These are phyloP conservation scores for Penicillium sclerotigenum DNA, from an alignment of 2,329 filamentous ascomycete genomes.

Conservation along the genomic window DNA sequence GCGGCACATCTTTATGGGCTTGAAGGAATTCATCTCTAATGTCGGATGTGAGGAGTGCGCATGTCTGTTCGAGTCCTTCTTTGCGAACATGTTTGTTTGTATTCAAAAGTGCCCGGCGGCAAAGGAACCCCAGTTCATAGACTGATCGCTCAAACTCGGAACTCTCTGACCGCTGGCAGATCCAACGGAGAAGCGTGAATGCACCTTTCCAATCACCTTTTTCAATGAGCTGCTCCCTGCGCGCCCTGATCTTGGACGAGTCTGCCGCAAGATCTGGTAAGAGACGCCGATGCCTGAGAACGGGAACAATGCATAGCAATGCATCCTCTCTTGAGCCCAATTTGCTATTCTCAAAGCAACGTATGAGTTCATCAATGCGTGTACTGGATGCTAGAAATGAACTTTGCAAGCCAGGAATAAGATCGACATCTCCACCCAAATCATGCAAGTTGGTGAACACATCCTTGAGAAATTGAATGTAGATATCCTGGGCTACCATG, in stretches of 20 bases:
- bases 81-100: conserved; percentile 3
- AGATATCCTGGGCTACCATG: conserved; percentile 37
- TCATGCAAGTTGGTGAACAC: conserved; percentile 11
- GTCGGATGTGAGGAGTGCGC: conserved; percentile 12
- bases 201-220: conserved; percentile 21
- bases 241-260: conserved; percentile 7
- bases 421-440: conserved; percentile 16
- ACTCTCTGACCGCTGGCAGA: conserved; percentile 25
- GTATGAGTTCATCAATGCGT: conserved; percentile 24
- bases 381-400: conserved; percentile 17
- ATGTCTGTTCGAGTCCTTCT: conserved; percentile 7
- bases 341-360: conserved; percentile 21
- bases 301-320: conserved; percentile 32
- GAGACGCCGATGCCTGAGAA: conserved; percentile 13
- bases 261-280: conserved; percentile 27
- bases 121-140: conserved; percentile 27
- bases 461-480: conserved; percentile 27
- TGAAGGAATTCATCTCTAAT: conserved; percentile 11
- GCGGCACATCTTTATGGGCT: not conserved
- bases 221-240: conserved; percentile 1
- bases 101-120: conserved; percentile 23
- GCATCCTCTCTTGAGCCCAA: conserved; percentile 34
- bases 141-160: conserved; percentile 25
- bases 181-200: conserved; percentile 24
- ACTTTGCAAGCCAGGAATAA: conserved; percentile 15